A percentile compares a stretch with the other conserved stretches of the same genome.
Conservation (phyloP, 345 rosid species). For the Passiflora organensis region DNA sequence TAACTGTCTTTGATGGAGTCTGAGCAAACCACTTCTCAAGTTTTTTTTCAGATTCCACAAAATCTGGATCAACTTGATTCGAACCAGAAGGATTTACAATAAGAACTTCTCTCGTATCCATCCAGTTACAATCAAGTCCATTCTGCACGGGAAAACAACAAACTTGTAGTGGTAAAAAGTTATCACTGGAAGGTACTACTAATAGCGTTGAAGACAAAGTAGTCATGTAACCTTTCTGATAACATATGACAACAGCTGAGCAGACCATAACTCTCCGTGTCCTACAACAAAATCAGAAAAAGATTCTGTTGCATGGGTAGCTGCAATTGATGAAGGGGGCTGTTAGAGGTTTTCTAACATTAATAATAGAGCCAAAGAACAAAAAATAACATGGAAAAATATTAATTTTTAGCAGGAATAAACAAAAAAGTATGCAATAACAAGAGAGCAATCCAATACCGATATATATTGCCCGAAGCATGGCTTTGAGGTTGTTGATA, state of each 20-base stretch:
- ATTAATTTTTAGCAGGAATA: too few species aligned
- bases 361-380: too few species aligned
- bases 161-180: too few species aligned
- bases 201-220: too few species aligned
- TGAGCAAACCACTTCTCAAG: constrained; percentile 77
- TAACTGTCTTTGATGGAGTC: constrained; percentile 53
- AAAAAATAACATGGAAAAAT: too few species aligned
- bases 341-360: too few species aligned
- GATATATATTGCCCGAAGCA: constrained; percentile 96
- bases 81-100: constrained; percentile 84
- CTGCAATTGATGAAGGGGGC: constrained; percentile 32
- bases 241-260: constrained; percentile 75
- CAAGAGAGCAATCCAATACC: too few species aligned
- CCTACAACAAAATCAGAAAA: constrained; percentile 94
- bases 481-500: constrained; percentile 78
- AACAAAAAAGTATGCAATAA: too few species aligned
- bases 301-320: constrained; percentile 95
- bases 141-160: constrained; percentile 35
- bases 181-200: too few species aligned
- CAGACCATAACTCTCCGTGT: constrained; percentile 97
- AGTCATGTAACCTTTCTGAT: constrained; percentile 93
- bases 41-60: constrained; percentile 61
- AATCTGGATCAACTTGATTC: constrained; percentile 96
- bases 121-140: constrained; percentile 79
- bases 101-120: constrained; percentile 97